Percentiles rank a stretch among this genome's conserved stretches.
Evolutionary conservation across 2,329 filamentous ascomycete genomes (phyloP).

Genomic region (Penicillium sp.): DNA sequence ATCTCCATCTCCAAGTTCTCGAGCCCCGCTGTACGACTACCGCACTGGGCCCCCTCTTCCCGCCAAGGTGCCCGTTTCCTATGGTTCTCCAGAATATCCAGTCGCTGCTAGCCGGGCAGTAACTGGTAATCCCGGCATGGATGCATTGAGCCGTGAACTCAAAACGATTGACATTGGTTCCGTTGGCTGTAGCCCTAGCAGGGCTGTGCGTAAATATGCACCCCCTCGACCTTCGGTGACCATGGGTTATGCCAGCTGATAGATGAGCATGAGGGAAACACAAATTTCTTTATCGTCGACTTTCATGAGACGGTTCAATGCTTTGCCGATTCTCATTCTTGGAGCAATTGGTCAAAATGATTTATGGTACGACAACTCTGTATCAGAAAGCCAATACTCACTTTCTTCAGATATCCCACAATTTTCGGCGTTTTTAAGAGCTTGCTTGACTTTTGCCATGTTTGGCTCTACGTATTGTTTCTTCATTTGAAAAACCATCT

Average conservation of each 20-base stretch:
- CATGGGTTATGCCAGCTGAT: constrained; percentile 26
- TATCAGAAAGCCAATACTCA: background rate
- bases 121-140: constrained; percentile 26
- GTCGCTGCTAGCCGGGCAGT: constrained; percentile 24
- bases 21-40: constrained; percentile 29
- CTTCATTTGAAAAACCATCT: too few species aligned
- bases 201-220: constrained; percentile 29
- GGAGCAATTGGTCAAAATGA: too few species aligned
- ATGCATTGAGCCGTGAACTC: constrained; percentile 54
- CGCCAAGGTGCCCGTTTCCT: constrained; percentile 37
- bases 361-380: too few species aligned
- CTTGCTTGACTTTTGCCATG: background rate
- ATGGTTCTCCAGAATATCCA: constrained; percentile 25
- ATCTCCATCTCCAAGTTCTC: constrained; percentile 25
- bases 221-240: constrained; percentile 22
- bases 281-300: background rate
- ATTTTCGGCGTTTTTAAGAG: constrained; percentile 6
- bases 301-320: constrained; percentile 16
- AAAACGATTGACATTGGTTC: constrained; percentile 46
- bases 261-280: constrained; percentile 3
- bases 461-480: background rate
- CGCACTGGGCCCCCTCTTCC: constrained; percentile 37
- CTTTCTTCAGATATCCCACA: constrained; percentile 5
- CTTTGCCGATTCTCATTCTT: too few species aligned
- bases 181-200: constrained; percentile 26